Evolutionary conservation across 1,284 basidiomycete genomes (phyloP).

Genomic region (Amylostereum areolatum): DNA sequence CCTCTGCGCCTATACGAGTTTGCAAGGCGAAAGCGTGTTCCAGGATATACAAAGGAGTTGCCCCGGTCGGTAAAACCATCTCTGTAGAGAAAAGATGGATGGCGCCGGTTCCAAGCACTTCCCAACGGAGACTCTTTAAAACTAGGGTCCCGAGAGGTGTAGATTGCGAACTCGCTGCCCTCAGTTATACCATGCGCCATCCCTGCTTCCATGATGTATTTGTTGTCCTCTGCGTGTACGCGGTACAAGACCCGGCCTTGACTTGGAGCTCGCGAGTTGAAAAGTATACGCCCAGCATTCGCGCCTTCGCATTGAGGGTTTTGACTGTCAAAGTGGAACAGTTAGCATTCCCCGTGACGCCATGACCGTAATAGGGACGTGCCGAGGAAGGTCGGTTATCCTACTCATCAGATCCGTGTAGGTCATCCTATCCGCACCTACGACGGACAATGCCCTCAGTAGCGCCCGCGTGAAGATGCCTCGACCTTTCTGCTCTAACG

Average conservation of each 20-base stretch:
- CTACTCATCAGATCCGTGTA: constrained; percentile 11
- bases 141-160: background rate
- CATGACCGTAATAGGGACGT: too few species aligned
- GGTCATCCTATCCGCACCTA: constrained; percentile 8
- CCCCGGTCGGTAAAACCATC: background rate
- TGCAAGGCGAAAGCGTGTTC: background rate
- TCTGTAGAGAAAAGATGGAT: background rate
- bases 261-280: constrained; percentile 10
- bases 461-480: constrained; percentile 14
- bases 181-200: constrained; percentile 13
- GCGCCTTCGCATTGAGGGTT: constrained; percentile 18
- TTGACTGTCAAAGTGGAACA: too few species aligned
- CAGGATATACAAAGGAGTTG: background rate
- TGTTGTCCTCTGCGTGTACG: constrained; percentile 1
- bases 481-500: constrained; percentile 8
- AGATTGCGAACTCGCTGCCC: constrained; percentile 8
- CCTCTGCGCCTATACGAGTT: background rate
- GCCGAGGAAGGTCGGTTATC: constrained; percentile 8
- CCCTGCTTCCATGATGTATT: constrained; percentile 13
- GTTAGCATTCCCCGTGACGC: background rate
- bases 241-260: constrained; percentile 4
- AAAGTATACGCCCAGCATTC: constrained; percentile 12
- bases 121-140: background rate
- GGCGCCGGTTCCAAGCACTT: background rate
- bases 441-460: constrained; percentile 4